phyloP scores from a whole-genome alignment of 192 early-diverging fungal genomes.

The Rhizoclosmatium globosum region DNA sequence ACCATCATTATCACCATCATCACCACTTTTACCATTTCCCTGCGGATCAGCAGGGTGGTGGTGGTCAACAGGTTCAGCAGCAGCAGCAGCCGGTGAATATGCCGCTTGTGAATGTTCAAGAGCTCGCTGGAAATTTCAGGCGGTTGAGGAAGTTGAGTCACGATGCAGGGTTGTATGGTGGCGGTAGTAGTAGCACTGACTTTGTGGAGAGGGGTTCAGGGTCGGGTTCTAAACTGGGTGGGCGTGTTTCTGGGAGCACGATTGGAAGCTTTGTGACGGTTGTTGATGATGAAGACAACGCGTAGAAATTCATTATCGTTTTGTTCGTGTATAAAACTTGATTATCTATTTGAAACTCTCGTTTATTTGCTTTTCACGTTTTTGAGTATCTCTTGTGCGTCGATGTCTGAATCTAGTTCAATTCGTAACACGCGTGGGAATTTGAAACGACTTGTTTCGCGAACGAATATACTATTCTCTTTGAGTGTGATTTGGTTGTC shows the following conservation, averaged over 20 bases:
- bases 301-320: neutral
- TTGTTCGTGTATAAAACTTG: neutral
- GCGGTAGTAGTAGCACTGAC: neutral
- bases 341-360: too few relatives aligned
- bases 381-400: too few relatives aligned
- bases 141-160: constrained; percentile 22
- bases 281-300: neutral
- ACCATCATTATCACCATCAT: constrained; percentile 31
- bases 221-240: neutral
- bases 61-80: neutral
- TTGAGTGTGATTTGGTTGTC: neutral
- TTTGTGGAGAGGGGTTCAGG: neutral
- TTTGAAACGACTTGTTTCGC: neutral
- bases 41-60: neutral
- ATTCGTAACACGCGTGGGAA: neutral
- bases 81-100: neutral
- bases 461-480: neutral
- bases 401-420: neutral
- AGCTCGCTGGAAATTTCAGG: neutral
- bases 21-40: constrained; percentile 29
- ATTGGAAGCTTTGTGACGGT: neutral
- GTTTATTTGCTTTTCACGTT: too few relatives aligned
- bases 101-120: constrained; percentile 10
- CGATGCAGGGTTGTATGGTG: constrained; percentile 16
- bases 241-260: neutral